phyloP scores from a whole-genome alignment of 2,329 filamentous ascomycete genomes.

The Microcera coccophila region DNA sequence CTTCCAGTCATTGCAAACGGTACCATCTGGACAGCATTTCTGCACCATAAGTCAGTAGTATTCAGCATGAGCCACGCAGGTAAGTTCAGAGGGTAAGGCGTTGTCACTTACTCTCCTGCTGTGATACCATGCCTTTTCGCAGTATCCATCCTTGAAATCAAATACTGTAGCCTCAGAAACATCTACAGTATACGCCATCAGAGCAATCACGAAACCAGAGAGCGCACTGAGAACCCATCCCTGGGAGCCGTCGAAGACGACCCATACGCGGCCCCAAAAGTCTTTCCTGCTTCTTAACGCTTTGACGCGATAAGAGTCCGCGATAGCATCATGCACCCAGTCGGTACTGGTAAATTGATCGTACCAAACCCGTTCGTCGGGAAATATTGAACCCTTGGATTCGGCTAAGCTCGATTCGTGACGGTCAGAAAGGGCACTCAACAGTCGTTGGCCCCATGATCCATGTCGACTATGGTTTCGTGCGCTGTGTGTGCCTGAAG shows the following conservation, averaged over 20 bases:
- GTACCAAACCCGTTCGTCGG: constrained; percentile 93
- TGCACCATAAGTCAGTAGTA: constrained; percentile 22
- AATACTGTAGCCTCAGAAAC: constrained; percentile 81
- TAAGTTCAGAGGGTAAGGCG: too few species aligned
- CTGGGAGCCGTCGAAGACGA: constrained; percentile 81
- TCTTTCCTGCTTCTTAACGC: constrained; percentile 77
- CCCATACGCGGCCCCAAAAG: constrained; percentile 71
- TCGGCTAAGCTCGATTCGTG: constrained; percentile 54
- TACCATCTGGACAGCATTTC: constrained; percentile 54
- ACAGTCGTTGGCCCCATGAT: constrained; percentile 59
- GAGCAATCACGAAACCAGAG: constrained; percentile 80
- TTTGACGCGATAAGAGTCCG: constrained; percentile 86
- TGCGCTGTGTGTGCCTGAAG: constrained; percentile 35
- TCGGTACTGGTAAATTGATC: constrained; percentile 97
- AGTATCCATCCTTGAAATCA: constrained; percentile 89
- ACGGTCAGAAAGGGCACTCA: constrained; percentile 57
- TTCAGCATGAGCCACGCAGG: too few species aligned
- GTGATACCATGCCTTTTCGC: constrained; percentile 64
- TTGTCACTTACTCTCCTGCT: constrained; percentile 61
- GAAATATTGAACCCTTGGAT: constrained; percentile 62
- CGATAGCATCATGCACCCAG: constrained; percentile 97
- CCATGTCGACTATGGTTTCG: constrained; percentile 55
- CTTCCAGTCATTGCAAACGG: constrained; percentile 51
- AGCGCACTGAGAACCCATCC: constrained; percentile 92
- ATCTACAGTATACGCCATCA: constrained; percentile 84